Evolutionary conservation across 768 basidiomycete species (phyloP).

Genomic region (Kwoniella pini): DNA sequence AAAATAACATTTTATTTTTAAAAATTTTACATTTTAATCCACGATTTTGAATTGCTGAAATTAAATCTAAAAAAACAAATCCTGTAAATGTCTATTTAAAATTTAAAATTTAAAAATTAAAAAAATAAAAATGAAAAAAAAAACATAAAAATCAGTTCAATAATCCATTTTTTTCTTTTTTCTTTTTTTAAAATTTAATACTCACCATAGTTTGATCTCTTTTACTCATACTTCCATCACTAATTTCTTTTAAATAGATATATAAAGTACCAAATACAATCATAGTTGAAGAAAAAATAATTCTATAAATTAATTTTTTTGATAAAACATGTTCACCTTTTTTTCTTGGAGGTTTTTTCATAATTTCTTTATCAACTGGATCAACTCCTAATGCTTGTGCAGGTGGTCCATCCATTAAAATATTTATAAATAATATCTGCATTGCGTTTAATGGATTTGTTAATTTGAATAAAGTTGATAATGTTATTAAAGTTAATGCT

Average conservation of each 20-base stretch:
- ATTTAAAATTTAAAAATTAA: no score
- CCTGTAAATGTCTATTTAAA: conserved; percentile 82
- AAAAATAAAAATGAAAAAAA: no score
- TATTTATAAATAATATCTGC: conserved; percentile 99
- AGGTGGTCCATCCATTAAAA: conserved; percentile 98
- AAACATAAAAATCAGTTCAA: no score
- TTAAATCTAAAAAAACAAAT: conserved; percentile 95
- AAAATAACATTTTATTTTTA: conserved; percentile 79
- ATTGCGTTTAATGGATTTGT: conserved; percentile 94
- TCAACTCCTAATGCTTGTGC: conserved; percentile 96
- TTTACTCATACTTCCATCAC: conserved; percentile 77
- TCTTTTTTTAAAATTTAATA: no score
- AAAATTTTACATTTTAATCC: conserved; percentile 80
- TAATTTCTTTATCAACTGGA: conserved; percentile 88
- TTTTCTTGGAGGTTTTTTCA: conserved; percentile 87
- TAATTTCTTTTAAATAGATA: conserved; percentile 77
- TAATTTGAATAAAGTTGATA: conserved; percentile 85
- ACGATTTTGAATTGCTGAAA: conserved; percentile 91
- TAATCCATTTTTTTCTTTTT: no score
- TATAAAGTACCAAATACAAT: conserved; percentile 88
- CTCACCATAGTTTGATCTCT: conserved; percentile 95
- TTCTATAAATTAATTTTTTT: conserved; percentile 68
- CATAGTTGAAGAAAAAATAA: conserved; percentile 88
- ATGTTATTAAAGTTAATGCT: conserved; percentile 88
- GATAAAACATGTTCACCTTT: conserved; percentile 90